Percentiles rank a stretch among this genome's conserved stretches.
phyloP scores from a whole-genome alignment of 345 rosid species.

The Melaleuca alternifolia region DNA sequence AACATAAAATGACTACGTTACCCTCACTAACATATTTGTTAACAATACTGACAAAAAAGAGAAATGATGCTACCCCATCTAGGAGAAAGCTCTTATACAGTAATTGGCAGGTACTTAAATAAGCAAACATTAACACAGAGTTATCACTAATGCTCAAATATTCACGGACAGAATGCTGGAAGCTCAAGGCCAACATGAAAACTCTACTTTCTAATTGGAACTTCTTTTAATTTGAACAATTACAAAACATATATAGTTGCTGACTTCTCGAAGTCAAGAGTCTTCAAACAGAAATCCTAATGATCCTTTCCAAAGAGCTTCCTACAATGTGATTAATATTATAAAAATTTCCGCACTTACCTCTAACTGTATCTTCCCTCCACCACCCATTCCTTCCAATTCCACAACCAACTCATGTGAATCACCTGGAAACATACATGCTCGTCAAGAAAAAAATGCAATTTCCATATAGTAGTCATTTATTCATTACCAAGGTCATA shows the following conservation, averaged over 20 bases:
- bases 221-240: not conserved
- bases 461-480: not conserved
- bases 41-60: not conserved
- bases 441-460: not conserved
- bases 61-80: not conserved
- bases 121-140: not conserved
- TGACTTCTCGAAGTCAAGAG: not conserved
- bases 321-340: not conserved
- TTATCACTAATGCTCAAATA: not conserved
- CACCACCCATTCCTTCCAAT: slow-evolving; percentile 97
- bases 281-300: not conserved
- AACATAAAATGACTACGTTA: too few species aligned
- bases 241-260: not conserved
- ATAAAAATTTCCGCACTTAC: slow-evolving; percentile 18
- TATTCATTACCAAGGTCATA: not conserved
- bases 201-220: not conserved
- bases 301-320: not conserved
- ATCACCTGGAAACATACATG: slow-evolving; percentile 39
- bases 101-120: not conserved
- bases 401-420: slow-evolving; percentile 58
- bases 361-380: slow-evolving; percentile 84
- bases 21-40: too few species aligned
- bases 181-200: not conserved
- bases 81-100: not conserved
- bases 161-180: not conserved